Evolutionary conservation across 2,329 filamentous ascomycete genomes (phyloP).

Genomic region (Hypoxylon sp.): DNA sequence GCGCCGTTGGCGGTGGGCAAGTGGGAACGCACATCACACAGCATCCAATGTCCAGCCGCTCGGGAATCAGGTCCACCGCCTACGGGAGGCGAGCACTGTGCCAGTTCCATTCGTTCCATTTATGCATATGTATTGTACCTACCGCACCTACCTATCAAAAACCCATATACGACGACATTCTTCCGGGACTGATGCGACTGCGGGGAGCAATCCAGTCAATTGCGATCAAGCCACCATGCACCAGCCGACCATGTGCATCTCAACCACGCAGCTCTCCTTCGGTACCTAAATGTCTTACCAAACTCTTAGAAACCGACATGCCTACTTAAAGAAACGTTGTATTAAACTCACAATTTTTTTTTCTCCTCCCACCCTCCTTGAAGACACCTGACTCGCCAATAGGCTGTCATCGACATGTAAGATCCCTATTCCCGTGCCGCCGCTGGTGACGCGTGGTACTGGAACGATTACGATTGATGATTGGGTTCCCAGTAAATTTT

Average conservation of each 20-base stretch:
- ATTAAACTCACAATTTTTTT: conserved; percentile 29
- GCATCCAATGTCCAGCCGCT: conserved; percentile 41
- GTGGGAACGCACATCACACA: conserved; percentile 23
- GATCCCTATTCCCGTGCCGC: conserved; percentile 43
- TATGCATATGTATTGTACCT: conserved; percentile 16
- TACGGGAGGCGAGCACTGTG: conserved; percentile 19
- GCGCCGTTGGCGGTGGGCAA: conserved; percentile 31
- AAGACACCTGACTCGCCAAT: conserved; percentile 39
- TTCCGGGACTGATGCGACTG: conserved; percentile 28
- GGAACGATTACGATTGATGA: conserved; percentile 39
- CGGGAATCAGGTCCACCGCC: conserved; percentile 40
- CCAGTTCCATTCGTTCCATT: not conserved
- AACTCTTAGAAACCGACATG: conserved; percentile 3
- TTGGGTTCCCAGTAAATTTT: conserved; percentile 42
- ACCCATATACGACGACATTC: conserved; percentile 21
- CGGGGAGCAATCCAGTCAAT: conserved; percentile 26
- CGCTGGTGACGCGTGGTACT: conserved; percentile 40
- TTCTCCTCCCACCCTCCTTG: conserved; percentile 4
- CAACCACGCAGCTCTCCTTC: conserved; percentile 16
- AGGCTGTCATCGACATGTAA: conserved; percentile 44
- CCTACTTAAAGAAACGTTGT: conserved; percentile 32
- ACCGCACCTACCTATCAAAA: conserved; percentile 19
- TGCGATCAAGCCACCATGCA: conserved; percentile 27
- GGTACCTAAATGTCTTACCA: conserved; percentile 1
- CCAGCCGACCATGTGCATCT: conserved; percentile 25